Percentiles rank a stretch among this genome's conserved stretches.
Evolutionary conservation across 2,329 filamentous ascomycete species (phyloP).

Genomic region (Fusarium sp.): DNA sequence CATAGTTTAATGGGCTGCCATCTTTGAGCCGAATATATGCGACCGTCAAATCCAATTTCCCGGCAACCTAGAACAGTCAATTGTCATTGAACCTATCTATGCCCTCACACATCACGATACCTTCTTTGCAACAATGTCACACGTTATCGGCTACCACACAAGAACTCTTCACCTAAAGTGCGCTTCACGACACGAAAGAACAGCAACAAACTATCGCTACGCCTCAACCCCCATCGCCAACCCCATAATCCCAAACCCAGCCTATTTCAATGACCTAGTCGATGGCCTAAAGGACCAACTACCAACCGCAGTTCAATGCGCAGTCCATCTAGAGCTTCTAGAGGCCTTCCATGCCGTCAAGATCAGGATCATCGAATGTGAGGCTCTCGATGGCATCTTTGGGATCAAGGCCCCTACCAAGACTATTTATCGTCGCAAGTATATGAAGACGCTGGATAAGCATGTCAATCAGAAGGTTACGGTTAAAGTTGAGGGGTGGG

Average conservation of each 20-base stretch:
- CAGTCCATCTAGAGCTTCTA: conserved; percentile 70
- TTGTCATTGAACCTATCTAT: not conserved
- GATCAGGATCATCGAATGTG: conserved; percentile 28
- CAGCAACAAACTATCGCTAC: conserved; percentile 2
- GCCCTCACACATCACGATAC: not conserved
- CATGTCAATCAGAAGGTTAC: conserved; percentile 16
- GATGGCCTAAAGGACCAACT: conserved; percentile 1
- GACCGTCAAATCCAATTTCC: not conserved
- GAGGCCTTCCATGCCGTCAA: conserved; percentile 67
- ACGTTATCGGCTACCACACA: conserved; percentile 29
- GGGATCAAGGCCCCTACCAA: conserved; percentile 18
- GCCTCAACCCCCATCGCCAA: conserved; percentile 14
- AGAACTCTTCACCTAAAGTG: conserved; percentile 20
- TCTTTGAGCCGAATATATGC: not conserved
- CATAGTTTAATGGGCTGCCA: not conserved
- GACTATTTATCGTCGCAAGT: conserved; percentile 31
- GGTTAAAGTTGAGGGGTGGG: conserved; percentile 22
- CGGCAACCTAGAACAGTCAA: not conserved
- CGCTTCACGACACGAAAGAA: conserved; percentile 4
- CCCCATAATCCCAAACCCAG: conserved; percentile 29
- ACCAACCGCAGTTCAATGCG: conserved; percentile 53
- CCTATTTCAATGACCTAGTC: conserved; percentile 10
- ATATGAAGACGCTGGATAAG: conserved; percentile 18
- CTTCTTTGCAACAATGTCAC: conserved; percentile 18
- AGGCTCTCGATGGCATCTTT: conserved; percentile 25